These are phyloP conservation scores for Lasiosphaeris hirsuta DNA, from an alignment of 495 filamentous ascomycete genomes.

Conservation along the genomic window DNA sequence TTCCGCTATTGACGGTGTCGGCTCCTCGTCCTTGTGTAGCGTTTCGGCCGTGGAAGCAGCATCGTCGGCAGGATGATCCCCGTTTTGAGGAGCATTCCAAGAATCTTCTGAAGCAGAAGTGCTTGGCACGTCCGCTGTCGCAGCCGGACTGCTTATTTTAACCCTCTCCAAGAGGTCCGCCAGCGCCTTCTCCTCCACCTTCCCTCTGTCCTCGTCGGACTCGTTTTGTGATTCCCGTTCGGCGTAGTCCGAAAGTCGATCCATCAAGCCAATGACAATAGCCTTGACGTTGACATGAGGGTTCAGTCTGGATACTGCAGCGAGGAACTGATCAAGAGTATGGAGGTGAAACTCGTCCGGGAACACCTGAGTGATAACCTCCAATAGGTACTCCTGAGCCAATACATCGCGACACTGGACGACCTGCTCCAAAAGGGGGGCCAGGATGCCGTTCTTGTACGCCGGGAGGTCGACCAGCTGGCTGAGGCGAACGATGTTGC, in stretches of 20 bases:
- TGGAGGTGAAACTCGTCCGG: conserved; percentile 98
- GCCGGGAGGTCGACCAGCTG: conserved; percentile 91
- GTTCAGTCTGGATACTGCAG: conserved; percentile 84
- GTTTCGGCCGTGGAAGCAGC: conserved; percentile 21
- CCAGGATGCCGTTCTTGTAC: conserved; percentile 88
- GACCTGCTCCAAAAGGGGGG: conserved; percentile 88
- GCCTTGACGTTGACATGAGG: conserved; percentile 96
- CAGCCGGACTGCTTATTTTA: conserved; percentile 60
- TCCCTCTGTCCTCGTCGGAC: conserved; percentile 63
- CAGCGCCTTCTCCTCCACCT: conserved; percentile 81
- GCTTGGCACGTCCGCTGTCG: conserved; percentile 29
- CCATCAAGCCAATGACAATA: conserved; percentile 97
- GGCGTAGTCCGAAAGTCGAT: conserved; percentile 88
- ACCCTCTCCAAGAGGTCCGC: conserved; percentile 71
- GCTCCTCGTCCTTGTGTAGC: conserved; percentile 31
- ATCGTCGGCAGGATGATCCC: conserved; percentile 18
- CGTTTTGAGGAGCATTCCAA: conserved; percentile 12
- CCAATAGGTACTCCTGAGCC: conserved; percentile 94
- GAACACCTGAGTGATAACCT: conserved; percentile 98
- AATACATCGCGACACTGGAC: conserved; percentile 96
- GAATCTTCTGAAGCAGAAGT: conserved; percentile 16
- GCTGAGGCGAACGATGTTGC: conserved; percentile 90
- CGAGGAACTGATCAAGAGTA: conserved; percentile 89
- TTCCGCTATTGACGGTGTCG: conserved; percentile 38
- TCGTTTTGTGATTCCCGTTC: conserved; percentile 78